Conservation (phyloP, 169 alveolate genomes). For the Cyclospora cayetanensis region DNA sequence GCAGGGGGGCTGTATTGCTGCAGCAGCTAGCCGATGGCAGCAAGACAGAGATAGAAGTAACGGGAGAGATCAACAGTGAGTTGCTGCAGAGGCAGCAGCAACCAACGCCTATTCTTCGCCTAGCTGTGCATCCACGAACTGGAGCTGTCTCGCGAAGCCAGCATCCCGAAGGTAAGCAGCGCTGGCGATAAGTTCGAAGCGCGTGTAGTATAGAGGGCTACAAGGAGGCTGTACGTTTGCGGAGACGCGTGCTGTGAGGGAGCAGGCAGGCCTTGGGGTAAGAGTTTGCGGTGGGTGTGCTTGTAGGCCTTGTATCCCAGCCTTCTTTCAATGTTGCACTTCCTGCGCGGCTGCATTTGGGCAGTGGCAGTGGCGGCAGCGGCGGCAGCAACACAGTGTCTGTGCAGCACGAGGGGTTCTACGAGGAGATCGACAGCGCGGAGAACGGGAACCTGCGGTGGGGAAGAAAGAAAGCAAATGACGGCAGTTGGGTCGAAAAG, state of each 20-base stretch:
- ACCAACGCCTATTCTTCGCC: slow-evolving; percentile 33
- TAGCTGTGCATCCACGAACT: slow-evolving; percentile 30
- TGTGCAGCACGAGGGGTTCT: slow-evolving; percentile 1
- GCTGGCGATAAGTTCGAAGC: neutral
- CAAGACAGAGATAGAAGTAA: neutral
- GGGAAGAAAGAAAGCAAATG: slow-evolving; percentile 61
- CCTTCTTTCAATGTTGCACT: neutral
- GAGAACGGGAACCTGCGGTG: slow-evolving; percentile 11
- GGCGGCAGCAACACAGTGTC: neutral
- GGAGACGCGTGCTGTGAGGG: too few relatives aligned
- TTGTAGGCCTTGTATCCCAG: neutral
- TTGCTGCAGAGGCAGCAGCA: neutral
- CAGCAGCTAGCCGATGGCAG: neutral
- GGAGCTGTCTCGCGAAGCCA: slow-evolving; percentile 42
- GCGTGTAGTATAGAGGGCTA: neutral
- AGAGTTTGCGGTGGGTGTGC: neutral
- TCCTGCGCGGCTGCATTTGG: neutral
- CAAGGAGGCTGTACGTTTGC: neutral
- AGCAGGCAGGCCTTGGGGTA: neutral
- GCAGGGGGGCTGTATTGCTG: slow-evolving; percentile 7
- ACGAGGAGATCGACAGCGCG: neutral
- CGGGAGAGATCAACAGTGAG: neutral
- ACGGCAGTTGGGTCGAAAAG: slow-evolving; percentile 66
- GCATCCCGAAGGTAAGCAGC: neutral
- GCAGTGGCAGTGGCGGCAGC: slow-evolving; percentile 17